Percentiles rank a stretch among this genome's conserved stretches.
phyloP scores from a whole-genome alignment of 768 basidiomycete species.

The Lactarius evosmus region DNA sequence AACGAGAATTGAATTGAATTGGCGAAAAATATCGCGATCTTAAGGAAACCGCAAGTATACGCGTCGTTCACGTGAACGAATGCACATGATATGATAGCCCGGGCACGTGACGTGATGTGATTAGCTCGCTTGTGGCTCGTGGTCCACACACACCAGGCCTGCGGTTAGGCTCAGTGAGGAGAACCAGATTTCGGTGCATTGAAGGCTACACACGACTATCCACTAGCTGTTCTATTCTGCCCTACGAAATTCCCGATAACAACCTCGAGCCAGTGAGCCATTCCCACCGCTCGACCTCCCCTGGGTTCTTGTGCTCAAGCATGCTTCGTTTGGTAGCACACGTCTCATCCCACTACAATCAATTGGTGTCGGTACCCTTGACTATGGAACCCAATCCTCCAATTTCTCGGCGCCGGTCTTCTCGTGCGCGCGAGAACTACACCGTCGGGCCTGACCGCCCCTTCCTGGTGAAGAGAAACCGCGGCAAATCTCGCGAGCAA shows the following conservation, averaged over 20 bases:
- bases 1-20: too few relatives aligned
- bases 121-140: too few relatives aligned
- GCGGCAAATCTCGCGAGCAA: slow-evolving; percentile 20
- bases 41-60: too few relatives aligned
- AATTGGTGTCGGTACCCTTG: background rate
- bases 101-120: background rate
- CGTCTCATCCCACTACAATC: background rate
- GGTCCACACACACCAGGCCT: too few relatives aligned
- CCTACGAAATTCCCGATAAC: background rate
- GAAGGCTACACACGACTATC: background rate
- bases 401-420: slow-evolving; percentile 9
- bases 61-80: too few relatives aligned
- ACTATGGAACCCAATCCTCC: slow-evolving; percentile 15
- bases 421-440: slow-evolving; percentile 15
- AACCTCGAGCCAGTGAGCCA: slow-evolving; percentile 1
- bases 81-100: background rate
- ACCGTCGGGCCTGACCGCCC: slow-evolving; percentile 8
- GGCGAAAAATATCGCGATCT: too few relatives aligned
- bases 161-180: background rate
- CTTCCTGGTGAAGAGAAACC: slow-evolving; percentile 19
- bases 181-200: background rate
- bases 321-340: slow-evolving; percentile 4
- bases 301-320: background rate
- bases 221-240: background rate
- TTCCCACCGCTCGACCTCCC: background rate